phyloP scores from a whole-genome alignment of 1,284 basidiomycete genomes.

The Cutaneotrichosporon mucoides region DNA sequence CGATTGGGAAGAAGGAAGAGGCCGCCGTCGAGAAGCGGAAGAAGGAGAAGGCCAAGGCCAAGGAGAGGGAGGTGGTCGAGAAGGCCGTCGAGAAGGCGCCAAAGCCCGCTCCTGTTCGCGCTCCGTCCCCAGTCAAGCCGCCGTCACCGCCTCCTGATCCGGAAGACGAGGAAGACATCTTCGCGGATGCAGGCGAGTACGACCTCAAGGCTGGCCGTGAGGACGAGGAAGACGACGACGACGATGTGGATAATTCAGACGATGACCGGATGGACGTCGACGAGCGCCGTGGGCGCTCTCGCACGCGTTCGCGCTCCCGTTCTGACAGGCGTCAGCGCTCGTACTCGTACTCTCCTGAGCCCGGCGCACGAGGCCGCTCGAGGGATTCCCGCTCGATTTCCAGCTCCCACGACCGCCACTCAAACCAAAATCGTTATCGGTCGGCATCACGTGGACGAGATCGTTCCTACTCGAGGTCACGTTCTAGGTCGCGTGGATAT shows the following conservation, averaged over 20 bases:
- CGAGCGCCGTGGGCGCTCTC: conserved; percentile 3
- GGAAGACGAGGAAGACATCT: conserved; percentile 61
- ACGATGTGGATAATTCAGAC: conserved; percentile 3
- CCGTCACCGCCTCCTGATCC: conserved; percentile 7
- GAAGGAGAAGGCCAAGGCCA: conserved; percentile 16
- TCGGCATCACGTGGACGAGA: background rate
- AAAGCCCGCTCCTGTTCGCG: background rate
- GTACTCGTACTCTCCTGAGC: background rate
- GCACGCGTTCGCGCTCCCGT: conserved; percentile 7
- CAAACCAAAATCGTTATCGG: background rate
- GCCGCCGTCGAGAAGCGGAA: conserved; percentile 21
- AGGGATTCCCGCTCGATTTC: background rate
- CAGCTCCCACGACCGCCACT: background rate
- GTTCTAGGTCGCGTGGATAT: background rate
- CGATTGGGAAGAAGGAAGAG: conserved; percentile 33
- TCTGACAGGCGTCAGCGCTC: background rate
- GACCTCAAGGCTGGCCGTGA: conserved; percentile 55
- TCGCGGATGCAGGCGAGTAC: conserved; percentile 80
- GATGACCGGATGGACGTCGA: conserved; percentile 9
- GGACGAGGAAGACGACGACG: conserved; percentile 32
- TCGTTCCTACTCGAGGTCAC: background rate
- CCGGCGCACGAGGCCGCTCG: too few relatives aligned
- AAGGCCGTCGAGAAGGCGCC: conserved; percentile 19
- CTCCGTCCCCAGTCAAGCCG: conserved; percentile 1
- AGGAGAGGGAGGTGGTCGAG: background rate